Conservation (phyloP, 2,329 filamentous ascomycete species). For the Exophiala sideris region DNA sequence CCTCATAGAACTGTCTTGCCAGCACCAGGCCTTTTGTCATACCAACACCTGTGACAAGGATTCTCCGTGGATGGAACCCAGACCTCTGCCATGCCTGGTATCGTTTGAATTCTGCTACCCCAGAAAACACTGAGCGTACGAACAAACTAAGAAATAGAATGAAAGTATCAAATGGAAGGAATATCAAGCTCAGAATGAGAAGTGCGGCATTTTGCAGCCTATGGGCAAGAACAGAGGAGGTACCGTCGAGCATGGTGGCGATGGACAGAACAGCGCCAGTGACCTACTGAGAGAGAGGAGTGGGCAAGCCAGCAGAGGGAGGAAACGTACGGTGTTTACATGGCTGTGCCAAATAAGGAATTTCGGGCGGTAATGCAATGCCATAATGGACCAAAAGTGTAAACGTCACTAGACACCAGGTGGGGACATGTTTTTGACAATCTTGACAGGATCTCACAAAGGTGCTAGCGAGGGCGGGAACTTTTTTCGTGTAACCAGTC, state of each 20-base stretch:
- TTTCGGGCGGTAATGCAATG: background rate
- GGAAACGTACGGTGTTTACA: background rate
- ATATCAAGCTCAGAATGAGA: slow-evolving; percentile 37
- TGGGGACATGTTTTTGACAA: too few relatives aligned
- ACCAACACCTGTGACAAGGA: slow-evolving; percentile 69
- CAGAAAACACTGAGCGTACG: slow-evolving; percentile 31
- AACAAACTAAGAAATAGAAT: slow-evolving; percentile 42
- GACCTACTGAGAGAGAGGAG: slow-evolving; percentile 9
- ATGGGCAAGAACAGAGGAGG: slow-evolving; percentile 39
- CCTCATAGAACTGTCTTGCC: slow-evolving; percentile 61
- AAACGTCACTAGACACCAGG: slow-evolving; percentile 7
- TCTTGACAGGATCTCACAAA: background rate
- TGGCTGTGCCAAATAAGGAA: background rate
- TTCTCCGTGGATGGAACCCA: slow-evolving; percentile 48
- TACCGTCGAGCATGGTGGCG: slow-evolving; percentile 35
- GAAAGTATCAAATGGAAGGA: slow-evolving; percentile 51
- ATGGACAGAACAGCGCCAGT: background rate
- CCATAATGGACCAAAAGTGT: slow-evolving; percentile 2
- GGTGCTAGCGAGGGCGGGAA: background rate
- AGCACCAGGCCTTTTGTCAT: slow-evolving; percentile 69
- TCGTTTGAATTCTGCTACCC: slow-evolving; percentile 27
- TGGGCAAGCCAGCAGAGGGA: background rate
- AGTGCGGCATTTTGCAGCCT: slow-evolving; percentile 48
- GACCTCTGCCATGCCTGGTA: slow-evolving; percentile 32
- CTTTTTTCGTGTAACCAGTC: background rate